These are phyloP conservation scores for Aschersonia sp. DNA, from an alignment of 2,329 filamentous ascomycete species.

Conservation along the genomic window DNA sequence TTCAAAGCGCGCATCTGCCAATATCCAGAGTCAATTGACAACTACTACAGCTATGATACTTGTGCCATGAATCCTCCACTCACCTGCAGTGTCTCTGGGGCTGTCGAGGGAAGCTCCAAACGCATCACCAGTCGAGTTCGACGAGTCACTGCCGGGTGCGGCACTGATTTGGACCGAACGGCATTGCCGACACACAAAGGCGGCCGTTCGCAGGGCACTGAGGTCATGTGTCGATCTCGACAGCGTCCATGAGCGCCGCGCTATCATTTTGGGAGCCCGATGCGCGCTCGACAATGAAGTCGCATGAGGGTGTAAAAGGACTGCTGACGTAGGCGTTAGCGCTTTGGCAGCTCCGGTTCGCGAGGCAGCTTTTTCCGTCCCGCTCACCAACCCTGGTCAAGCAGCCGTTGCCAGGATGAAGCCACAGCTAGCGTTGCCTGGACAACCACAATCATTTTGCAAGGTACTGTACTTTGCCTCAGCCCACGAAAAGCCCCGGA, in stretches of 20 bases:
- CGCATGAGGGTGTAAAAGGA: too few species aligned
- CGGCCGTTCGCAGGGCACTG: slow-evolving; percentile 11
- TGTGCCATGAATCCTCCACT: background rate
- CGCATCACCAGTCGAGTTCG: slow-evolving; percentile 35
- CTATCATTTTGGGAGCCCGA: background rate
- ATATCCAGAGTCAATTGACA: background rate
- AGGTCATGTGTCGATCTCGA: slow-evolving; percentile 18
- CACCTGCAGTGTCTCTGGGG: slow-evolving; percentile 37
- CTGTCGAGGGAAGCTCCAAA: slow-evolving; percentile 34
- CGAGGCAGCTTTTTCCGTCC: slow-evolving; percentile 17
- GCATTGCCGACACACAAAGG: slow-evolving; percentile 39
- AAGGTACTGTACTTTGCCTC: slow-evolving; percentile 1
- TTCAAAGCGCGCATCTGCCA: slow-evolving; percentile 84
- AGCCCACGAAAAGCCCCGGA: background rate
- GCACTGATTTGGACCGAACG: slow-evolving; percentile 49
- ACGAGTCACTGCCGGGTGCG: slow-evolving; percentile 40
- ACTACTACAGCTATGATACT: background rate
- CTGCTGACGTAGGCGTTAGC: slow-evolving; percentile 13
- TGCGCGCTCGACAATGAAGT: too few species aligned
- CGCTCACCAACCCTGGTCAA: background rate
- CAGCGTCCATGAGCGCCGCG: slow-evolving; percentile 29
- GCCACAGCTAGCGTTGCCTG: slow-evolving; percentile 1
- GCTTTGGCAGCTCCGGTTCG: background rate
- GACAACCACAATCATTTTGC: slow-evolving; percentile 3
- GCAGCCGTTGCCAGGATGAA: background rate